Base-by-base conservation (phyloP, 140 eudicot genomes). In the Senecio squalidus region DNA sequence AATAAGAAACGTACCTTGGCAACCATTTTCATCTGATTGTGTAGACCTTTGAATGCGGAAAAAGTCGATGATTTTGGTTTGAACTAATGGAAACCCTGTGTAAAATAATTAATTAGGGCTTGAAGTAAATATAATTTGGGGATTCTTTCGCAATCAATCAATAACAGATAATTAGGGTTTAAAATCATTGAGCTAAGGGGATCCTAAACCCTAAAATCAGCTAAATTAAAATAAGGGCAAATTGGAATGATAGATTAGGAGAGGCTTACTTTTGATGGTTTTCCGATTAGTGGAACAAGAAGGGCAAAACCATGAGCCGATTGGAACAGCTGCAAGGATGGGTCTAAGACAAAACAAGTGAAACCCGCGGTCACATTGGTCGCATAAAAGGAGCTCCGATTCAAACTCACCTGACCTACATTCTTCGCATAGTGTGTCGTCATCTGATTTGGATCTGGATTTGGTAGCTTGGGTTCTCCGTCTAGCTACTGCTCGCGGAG, bases 291-390 rank as follows among this genome's bases (percentile, higher is more conserved):
- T 23, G 13, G 87, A 78, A 58, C 97, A 90, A 38, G 45, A 47
- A 9, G 76, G 82, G 65, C 96, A 92, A 52, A 79, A 87, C 98
- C 98, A 92, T 0, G 80, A 71, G 27, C 83, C 86, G 47, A 28
- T 34, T 4, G 98, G 98, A 31, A 92, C 89, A 21, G 85, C 53
- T 0, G 60, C 62, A 27, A 92, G 89, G 9, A 84, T 72, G n/a
- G 98, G 98, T n/a, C 76, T 44, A 54, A 92, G 96, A 60, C 98
- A 92, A 34, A 79, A 92, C 21, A 87, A 51, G 68, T 92, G 98
- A 64, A 76, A 87, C 10, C 98, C 98, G 1, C 71, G 60, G 54
- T 92, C 96, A 33, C 98, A 92, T 3, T 66, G 58, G 62, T 92
- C 96, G 64, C 98, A 92, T 6, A 92, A 65, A 9, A 92, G 79